These are phyloP conservation scores for Lolium rigidum DNA, from an alignment of 176 grass and related monocot species.

Conservation along the genomic window DNA sequence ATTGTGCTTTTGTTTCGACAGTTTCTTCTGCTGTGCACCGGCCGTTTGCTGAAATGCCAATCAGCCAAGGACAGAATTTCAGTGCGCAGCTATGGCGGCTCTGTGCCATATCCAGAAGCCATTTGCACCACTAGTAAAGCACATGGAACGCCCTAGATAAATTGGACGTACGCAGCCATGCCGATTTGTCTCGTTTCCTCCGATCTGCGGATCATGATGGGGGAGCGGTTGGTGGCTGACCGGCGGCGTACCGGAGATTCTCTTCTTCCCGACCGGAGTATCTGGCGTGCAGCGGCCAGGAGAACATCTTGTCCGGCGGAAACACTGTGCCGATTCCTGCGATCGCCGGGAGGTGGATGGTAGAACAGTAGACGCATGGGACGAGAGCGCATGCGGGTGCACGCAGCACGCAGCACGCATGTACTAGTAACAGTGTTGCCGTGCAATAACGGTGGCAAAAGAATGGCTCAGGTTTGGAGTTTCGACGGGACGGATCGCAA, in stretches of 20 bases:
- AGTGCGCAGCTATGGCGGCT: neutral
- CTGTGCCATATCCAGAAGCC: neutral
- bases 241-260: conserved; percentile 20
- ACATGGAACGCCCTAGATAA: neutral
- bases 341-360: conserved; percentile 23
- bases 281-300: neutral
- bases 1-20: conserved; percentile 2
- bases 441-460: conserved; percentile 13
- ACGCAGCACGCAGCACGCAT: neutral
- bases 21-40: neutral
- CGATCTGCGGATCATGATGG: conserved; percentile 29
- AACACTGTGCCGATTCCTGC: neutral
- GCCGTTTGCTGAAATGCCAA: conserved; percentile 10
- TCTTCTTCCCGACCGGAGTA: neutral
- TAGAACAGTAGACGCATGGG: conserved; percentile 28
- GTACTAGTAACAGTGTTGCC: conserved; percentile 3
- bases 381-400: neutral
- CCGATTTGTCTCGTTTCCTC: neutral
- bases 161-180: neutral
- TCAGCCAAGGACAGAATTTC: neutral
- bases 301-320: conserved; percentile 32
- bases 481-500: conserved; percentile 35
- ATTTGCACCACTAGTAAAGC: neutral
- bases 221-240: conserved; percentile 44
- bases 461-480: neutral